Base-by-base conservation (phyloP, 1,284 basidiomycete genomes). In the Schizophyllum amplum region DNA sequence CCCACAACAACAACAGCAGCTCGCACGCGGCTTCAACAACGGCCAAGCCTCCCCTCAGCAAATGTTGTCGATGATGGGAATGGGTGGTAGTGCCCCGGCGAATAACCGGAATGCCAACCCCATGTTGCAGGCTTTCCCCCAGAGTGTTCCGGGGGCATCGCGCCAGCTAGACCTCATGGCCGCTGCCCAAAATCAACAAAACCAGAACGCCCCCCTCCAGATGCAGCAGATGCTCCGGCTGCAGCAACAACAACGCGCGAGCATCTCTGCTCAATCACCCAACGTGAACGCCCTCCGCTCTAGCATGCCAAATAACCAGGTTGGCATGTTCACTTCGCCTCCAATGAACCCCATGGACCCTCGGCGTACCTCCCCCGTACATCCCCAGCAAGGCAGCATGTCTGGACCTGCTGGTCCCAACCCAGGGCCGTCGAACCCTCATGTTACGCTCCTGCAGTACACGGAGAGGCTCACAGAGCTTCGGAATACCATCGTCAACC, bases 101-200 rank as follows among this genome's bases (percentile, higher is more conserved):
- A 66, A 59, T 20, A 67, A 66, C 54, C 70, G 70, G 52, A 42
- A 42, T 42, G 2, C 33, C 33, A 72, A 67, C 47, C 64, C 69
- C 13, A 71, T 75, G 68, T 61, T 76, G 58, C 77, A 75, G 55
- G 63, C 69, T 4, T 64, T 74, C 33, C 68, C 73, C 59, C 63
- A 61, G 54, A 72, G 69, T 55, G 65, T 58, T 54, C 65, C 57
- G 65, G 62, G 54, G 55, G 62, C 61, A 59, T 58, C 59, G 49
- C 69, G 82, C 47, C 82, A 81, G 63, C 68, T 81, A 25, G 78
- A 79, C 53, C 71, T 81, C 51, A 72, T 82, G 63, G 63, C 63
- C 50, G 69, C 76, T 58, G 72, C 76, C 5, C 78, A 78, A 58
- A 73, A 72, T 60, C 79, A 78, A 66, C 75, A 80, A 61, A 72